Evolutionary conservation across 148 eudicot genomes (phyloP).

Genomic region (Oxyria digyna): DNA sequence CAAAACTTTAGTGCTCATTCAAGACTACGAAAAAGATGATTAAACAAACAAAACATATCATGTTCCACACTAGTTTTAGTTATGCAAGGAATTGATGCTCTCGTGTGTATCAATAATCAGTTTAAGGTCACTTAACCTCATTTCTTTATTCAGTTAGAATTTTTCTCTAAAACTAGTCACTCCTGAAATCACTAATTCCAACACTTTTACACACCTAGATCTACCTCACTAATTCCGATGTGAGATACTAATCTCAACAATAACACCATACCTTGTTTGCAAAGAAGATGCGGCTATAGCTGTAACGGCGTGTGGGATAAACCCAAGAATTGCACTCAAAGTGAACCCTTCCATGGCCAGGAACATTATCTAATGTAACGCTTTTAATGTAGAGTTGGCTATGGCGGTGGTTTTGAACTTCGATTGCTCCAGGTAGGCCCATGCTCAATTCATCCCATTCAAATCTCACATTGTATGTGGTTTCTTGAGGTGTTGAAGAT

Average conservation of each 20-base stretch:
- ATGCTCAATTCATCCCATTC: conserved; percentile 64
- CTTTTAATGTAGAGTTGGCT: conserved; percentile 65
- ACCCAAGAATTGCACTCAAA: conserved; percentile 90
- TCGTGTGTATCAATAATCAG: too few species aligned
- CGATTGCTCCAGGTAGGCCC: conserved; percentile 65
- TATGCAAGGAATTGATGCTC: not conserved
- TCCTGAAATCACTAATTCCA: too few species aligned
- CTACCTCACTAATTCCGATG: too few species aligned
- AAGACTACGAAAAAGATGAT: too few species aligned
- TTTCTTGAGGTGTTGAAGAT: conserved; percentile 34
- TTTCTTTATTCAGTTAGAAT: not conserved
- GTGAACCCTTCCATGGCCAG: conserved; percentile 46
- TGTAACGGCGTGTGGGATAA: conserved; percentile 59
- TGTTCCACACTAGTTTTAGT: not conserved
- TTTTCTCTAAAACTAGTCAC: not conserved
- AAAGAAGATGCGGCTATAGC: conserved; percentile 61
- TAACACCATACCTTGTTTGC: conserved; percentile 58
- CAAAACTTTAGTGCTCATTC: not conserved
- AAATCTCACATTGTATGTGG: conserved; percentile 37
- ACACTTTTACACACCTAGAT: too few species aligned
- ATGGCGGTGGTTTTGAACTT: conserved; percentile 47
- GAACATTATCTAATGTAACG: conserved; percentile 43
- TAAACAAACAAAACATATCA: too few species aligned
- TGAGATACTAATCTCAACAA: too few species aligned
- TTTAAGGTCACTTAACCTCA: too few species aligned